Evolutionary conservation across 805 yeast genomes (phyloP).

Genomic region (Candida ficus): DNA sequence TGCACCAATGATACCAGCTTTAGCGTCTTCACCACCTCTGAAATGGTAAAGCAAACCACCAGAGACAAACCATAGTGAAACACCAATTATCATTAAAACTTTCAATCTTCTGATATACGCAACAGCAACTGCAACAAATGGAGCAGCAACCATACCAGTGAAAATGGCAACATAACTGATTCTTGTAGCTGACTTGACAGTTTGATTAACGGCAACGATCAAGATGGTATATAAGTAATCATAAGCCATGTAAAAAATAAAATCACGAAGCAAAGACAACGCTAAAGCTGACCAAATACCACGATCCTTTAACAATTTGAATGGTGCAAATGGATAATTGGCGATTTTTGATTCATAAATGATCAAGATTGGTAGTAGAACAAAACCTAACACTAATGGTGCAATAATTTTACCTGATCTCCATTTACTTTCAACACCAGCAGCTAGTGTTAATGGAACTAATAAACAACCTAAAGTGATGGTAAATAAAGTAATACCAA

Average conservation of each 20-base stretch:
- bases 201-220: conserved; percentile 56
- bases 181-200: conserved; percentile 56
- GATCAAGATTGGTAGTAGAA: conserved; percentile 50
- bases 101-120: conserved; percentile 45
- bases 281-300: conserved; percentile 70
- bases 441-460: conserved; percentile 73
- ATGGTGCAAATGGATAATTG: conserved; percentile 59
- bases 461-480: conserved; percentile 58
- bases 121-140: conserved; percentile 50
- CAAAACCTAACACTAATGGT: conserved; percentile 64
- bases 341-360: conserved; percentile 58
- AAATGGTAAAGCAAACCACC: conserved; percentile 52
- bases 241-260: conserved; percentile 64
- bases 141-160: conserved; percentile 53
- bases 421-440: conserved; percentile 57
- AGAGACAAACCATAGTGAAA: conserved; percentile 50
- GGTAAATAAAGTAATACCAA: conserved; percentile 54
- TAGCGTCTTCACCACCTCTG: conserved; percentile 48
- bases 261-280: conserved; percentile 53
- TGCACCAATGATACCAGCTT: conserved; percentile 60
- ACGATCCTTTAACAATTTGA: conserved; percentile 53
- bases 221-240: conserved; percentile 65
- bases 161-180: conserved; percentile 57
- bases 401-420: conserved; percentile 54
- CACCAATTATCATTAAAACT: conserved; percentile 55